Evolutionary conservation across 2,329 filamentous ascomycete genomes (phyloP).

Genomic region (Byssochlamys sp.): DNA sequence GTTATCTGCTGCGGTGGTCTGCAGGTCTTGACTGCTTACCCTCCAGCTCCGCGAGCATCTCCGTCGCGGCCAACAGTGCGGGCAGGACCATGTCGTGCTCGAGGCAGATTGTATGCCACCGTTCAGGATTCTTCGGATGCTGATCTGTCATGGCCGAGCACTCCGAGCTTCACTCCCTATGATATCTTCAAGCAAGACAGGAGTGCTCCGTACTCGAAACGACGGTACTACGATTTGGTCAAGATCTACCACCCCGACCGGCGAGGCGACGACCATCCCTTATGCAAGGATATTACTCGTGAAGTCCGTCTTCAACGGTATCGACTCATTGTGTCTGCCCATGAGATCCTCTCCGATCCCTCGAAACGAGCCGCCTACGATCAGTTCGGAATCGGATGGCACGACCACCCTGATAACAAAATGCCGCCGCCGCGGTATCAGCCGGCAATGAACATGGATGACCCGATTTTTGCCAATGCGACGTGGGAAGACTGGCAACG

Average conservation of each 20-base stretch:
- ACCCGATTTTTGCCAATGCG: constrained; percentile 59
- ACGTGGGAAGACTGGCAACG: constrained; percentile 98
- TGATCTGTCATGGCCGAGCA: constrained; percentile 35
- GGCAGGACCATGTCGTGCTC: constrained; percentile 9
- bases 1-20: constrained; percentile 30
- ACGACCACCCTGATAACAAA: constrained; percentile 32
- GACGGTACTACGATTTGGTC: constrained; percentile 77
- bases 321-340: constrained; percentile 74
- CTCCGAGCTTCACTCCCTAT: constrained; percentile 60
- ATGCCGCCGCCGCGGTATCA: constrained; percentile 12
- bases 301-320: constrained; percentile 74
- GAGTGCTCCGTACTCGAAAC: constrained; percentile 66
- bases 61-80: constrained; percentile 10
- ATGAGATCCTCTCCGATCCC: constrained; percentile 77
- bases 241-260: constrained; percentile 93
- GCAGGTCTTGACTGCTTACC: constrained; percentile 21
- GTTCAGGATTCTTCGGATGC: constrained; percentile 20
- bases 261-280: constrained; percentile 34
- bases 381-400: constrained; percentile 70
- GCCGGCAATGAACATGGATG: constrained; percentile 27
- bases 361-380: constrained; percentile 74
- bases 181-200: constrained; percentile 64
- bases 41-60: constrained; percentile 20
- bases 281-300: constrained; percentile 44
- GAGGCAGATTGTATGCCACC: constrained; percentile 25